phyloP scores from a whole-genome alignment of 2,329 filamentous ascomycete species.

The Paracoccidioides brasiliensis region DNA sequence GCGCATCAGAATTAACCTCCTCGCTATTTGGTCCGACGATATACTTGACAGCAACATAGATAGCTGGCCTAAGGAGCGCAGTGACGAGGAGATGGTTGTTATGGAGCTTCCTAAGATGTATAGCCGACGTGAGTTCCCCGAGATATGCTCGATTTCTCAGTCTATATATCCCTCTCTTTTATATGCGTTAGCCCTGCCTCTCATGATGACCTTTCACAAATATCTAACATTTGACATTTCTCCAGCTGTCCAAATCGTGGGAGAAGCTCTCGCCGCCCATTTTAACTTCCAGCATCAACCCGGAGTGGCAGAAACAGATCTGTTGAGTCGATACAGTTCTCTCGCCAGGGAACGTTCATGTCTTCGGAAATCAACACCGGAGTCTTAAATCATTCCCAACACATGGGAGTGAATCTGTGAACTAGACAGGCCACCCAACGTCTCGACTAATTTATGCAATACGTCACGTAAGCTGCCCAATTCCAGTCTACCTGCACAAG shows the following conservation, averaged over 20 bases:
- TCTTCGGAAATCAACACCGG: background rate
- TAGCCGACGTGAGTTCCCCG: constrained; percentile 1
- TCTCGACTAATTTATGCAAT: background rate
- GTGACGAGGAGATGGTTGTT: constrained; percentile 1
- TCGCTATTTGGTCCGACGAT: constrained; percentile 42
- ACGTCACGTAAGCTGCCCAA: background rate
- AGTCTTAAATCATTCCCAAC: background rate
- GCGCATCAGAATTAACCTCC: constrained; percentile 42
- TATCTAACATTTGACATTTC: constrained; percentile 27
- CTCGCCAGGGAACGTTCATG: constrained; percentile 35
- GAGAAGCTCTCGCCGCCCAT: constrained; percentile 1
- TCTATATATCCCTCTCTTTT: background rate
- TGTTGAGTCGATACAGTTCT: constrained; percentile 40
- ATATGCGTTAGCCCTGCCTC: background rate
- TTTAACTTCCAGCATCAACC: constrained; percentile 1
- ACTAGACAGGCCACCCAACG: no score
- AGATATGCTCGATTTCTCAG: background rate
- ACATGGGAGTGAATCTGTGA: background rate
- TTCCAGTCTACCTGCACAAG: no score
- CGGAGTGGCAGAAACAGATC: constrained; percentile 29
- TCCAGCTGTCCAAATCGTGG: background rate
- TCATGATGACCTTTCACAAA: constrained; percentile 21
- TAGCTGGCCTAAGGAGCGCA: constrained; percentile 11
- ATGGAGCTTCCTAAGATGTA: background rate
- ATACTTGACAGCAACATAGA: constrained; percentile 30